Conservation (phyloP, 1,284 basidiomycete genomes). For the Fomes fomentarius region DNA sequence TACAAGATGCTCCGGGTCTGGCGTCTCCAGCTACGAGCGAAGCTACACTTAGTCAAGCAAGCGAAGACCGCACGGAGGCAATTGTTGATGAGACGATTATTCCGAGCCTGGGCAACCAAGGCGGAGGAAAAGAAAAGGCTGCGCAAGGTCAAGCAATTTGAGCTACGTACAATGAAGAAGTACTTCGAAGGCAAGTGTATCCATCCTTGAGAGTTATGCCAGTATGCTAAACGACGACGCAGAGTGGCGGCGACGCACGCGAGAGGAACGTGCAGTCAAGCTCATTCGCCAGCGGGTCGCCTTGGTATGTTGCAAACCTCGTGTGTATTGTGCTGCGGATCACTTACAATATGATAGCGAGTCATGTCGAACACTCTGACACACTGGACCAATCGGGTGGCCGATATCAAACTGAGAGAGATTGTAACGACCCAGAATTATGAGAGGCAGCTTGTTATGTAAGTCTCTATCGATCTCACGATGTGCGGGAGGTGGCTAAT, state of each 20-base stretch:
- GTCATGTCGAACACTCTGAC: conserved; percentile 49
- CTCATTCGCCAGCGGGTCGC: conserved; percentile 43
- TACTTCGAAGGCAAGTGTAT: conserved; percentile 51
- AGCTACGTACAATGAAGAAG: conserved; percentile 41
- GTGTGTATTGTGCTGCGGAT: background rate
- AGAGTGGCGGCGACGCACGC: conserved; percentile 53
- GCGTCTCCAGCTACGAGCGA: conserved; percentile 58
- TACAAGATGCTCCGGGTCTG: conserved; percentile 56
- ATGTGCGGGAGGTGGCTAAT: background rate
- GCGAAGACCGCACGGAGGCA: conserved; percentile 61
- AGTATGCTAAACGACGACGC: conserved; percentile 16
- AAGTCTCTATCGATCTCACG: conserved; percentile 22
- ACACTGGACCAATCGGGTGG: conserved; percentile 72
- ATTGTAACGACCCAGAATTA: conserved; percentile 58
- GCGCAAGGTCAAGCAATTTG: conserved; percentile 48
- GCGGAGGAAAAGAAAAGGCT: conserved; percentile 52
- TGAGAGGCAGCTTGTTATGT: conserved; percentile 52
- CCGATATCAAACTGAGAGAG: conserved; percentile 72
- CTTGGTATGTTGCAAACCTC: conserved; percentile 39
- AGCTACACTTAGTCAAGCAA: conserved; percentile 55
- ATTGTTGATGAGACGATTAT: conserved; percentile 53
- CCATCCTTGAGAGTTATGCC: background rate
- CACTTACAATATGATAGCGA: conserved; percentile 45
- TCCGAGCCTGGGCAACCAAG: conserved; percentile 55
- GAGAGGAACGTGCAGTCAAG: conserved; percentile 38